Evolutionary conservation across 2,329 filamentous ascomycete genomes (phyloP).

Genomic region (Aspergillus fumigatus): DNA sequence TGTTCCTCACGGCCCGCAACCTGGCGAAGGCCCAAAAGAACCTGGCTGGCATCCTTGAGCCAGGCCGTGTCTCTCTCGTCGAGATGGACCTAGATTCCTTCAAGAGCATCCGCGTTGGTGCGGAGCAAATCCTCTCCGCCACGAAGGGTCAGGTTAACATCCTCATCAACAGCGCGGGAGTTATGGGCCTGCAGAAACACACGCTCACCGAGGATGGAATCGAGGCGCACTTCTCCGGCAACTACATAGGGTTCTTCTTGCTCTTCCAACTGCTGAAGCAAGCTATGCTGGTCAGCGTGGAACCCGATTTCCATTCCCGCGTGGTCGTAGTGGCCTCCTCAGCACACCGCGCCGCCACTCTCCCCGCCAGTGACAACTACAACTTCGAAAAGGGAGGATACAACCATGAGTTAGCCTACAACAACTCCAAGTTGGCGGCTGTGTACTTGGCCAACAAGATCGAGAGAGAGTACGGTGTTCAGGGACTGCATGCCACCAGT

Average conservation of each 20-base stretch:
- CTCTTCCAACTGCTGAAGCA: conserved; percentile 48
- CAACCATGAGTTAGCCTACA: conserved; percentile 40
- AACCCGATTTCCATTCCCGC: conserved; percentile 40
- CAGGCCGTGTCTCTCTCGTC: conserved; percentile 14
- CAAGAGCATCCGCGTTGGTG: not conserved
- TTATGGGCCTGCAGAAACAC: conserved; percentile 33
- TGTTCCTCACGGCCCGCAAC: conserved; percentile 36
- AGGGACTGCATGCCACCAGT: conserved; percentile 42
- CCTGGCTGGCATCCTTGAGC: conserved; percentile 16
- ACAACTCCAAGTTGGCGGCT: conserved; percentile 49
- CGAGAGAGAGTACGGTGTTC: conserved; percentile 44
- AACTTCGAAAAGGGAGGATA: conserved; percentile 33
- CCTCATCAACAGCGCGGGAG: conserved; percentile 43
- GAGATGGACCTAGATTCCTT: conserved; percentile 5
- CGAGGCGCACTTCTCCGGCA: conserved; percentile 50
- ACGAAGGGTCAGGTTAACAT: conserved; percentile 12
- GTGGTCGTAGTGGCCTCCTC: conserved; percentile 45
- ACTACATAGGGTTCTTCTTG: conserved; percentile 52
- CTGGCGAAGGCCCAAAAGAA: conserved; percentile 28
- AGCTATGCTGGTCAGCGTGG: conserved; percentile 15
- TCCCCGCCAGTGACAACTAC: conserved; percentile 36
- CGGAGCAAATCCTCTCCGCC: conserved; percentile 6
- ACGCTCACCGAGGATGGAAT: conserved; percentile 36
- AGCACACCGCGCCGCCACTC: conserved; percentile 35
- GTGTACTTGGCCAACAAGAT: conserved; percentile 50